phyloP scores from a whole-genome alignment of 805 yeast genomes.

The Starmerella roubikii region DNA sequence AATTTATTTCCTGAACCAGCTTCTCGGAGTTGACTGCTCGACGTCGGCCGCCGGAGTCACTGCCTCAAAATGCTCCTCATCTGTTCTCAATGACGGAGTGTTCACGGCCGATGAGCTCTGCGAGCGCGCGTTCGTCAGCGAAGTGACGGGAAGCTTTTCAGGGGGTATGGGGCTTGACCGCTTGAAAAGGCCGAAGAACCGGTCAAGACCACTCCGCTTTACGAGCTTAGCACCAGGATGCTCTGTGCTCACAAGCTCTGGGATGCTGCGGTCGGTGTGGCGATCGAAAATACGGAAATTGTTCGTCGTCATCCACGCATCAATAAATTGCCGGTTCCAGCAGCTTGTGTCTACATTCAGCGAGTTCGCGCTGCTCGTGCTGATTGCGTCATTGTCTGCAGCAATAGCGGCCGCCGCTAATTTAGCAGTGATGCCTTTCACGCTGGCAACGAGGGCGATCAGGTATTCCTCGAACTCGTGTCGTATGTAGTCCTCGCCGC shows the following conservation, averaged over 20 bases:
- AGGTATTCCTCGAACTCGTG: constrained; percentile 83
- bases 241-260: constrained; percentile 3
- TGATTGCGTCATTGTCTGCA: not conserved
- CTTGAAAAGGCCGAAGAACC: constrained; percentile 12
- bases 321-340: constrained; percentile 36
- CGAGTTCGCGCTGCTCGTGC: no score
- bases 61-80: not conserved
- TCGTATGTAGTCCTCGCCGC: constrained; percentile 80
- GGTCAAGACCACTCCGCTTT: constrained; percentile 14
- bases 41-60: not conserved
- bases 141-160: not conserved
- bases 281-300: constrained; percentile 42
- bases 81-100: constrained; percentile 1
- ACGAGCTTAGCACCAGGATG: constrained; percentile 13
- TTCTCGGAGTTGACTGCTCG: constrained; percentile 1
- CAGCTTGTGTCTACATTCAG: constrained; percentile 11
- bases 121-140: not conserved
- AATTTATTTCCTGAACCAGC: constrained; percentile 1
- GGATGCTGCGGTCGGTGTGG: constrained; percentile 34
- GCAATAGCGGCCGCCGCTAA: not conserved
- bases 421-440: constrained; percentile 39
- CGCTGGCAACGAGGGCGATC: constrained; percentile 57
- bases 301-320: constrained; percentile 40
- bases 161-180: not conserved
- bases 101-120: not conserved